Conservation (phyloP, 306 rosid species). For the Phaseolus lunatus region DNA sequence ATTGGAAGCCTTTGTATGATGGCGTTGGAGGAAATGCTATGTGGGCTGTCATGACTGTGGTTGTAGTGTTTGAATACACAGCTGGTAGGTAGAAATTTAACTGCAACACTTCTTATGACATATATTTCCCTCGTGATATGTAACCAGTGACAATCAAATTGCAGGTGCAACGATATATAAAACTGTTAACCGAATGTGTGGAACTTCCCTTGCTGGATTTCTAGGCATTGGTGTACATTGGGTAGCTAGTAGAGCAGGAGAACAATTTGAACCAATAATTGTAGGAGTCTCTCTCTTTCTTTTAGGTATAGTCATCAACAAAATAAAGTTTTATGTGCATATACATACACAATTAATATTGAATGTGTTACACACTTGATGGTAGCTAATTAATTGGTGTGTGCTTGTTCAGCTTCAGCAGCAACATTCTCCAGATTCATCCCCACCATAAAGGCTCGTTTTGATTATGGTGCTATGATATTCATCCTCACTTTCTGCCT, state of each 20-base stretch:
- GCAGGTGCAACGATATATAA: conserved; percentile 81
- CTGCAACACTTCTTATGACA: background rate
- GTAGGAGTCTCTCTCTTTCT: conserved; percentile 69
- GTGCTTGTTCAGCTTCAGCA: conserved; percentile 67
- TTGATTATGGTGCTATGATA: conserved; percentile 81
- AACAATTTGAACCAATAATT: conserved; percentile 62
- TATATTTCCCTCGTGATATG: background rate
- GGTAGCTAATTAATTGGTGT: background rate
- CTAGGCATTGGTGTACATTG: conserved; percentile 77
- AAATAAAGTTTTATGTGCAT: background rate
- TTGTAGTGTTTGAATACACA: conserved; percentile 71
- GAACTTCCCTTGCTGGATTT: conserved; percentile 76
- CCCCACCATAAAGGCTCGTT: conserved; percentile 75
- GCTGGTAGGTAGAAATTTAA: conserved; percentile 56
- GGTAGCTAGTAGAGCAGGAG: conserved; percentile 73
- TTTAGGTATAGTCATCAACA: conserved; percentile 56
- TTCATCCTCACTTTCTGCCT: conserved; percentile 91
- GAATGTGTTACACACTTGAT: background rate
- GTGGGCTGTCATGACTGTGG: conserved; percentile 90
- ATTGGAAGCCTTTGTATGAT: conserved; percentile 75
- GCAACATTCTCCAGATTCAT: conserved; percentile 89
- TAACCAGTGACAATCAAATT: conserved; percentile 6
- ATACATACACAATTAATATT: background rate
- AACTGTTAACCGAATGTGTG: conserved; percentile 72
- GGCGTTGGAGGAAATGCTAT: conserved; percentile 84